phyloP scores from a whole-genome alignment of 1,284 basidiomycete species.

The Tylopilus sp. region DNA sequence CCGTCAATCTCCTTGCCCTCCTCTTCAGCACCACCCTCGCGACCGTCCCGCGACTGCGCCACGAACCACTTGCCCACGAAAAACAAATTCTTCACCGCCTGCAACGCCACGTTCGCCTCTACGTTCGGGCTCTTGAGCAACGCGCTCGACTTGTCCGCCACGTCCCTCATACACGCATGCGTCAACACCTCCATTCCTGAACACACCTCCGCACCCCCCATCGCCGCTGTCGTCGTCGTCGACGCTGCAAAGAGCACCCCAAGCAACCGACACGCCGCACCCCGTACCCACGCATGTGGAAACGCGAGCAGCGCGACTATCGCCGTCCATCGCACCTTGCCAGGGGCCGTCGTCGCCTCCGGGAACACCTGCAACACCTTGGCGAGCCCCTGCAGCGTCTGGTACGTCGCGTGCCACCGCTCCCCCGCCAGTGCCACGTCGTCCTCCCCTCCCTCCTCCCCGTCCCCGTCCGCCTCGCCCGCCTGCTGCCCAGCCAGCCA shows the following conservation, averaged over 20 bases:
- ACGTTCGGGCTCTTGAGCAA: constrained; percentile 82
- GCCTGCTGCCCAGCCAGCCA: constrained; percentile 32
- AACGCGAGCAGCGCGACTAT: constrained; percentile 73
- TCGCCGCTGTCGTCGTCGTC: constrained; percentile 21
- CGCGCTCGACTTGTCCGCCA: constrained; percentile 72
- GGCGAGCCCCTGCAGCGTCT: constrained; percentile 62
- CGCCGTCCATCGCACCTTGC: constrained; percentile 56
- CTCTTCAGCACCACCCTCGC: neutral
- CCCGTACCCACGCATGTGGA: constrained; percentile 93
- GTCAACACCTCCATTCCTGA: constrained; percentile 40
- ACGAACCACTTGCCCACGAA: constrained; percentile 84
- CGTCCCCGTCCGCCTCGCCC: constrained; percentile 41
- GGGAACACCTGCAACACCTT: constrained; percentile 65
- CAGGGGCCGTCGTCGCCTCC: constrained; percentile 30
- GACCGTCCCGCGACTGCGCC: constrained; percentile 10
- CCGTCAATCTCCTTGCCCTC: constrained; percentile 5
- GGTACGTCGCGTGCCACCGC: constrained; percentile 79
- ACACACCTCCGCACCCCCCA: neutral
- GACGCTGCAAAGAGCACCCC: constrained; percentile 61
- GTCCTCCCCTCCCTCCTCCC: constrained; percentile 25
- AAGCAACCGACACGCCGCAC: constrained; percentile 73
- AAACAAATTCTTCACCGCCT: constrained; percentile 92
- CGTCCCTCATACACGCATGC: constrained; percentile 54
- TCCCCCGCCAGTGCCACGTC: constrained; percentile 45
- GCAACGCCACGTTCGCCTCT: constrained; percentile 72